phyloP scores from a whole-genome alignment of 495 filamentous ascomycete species.

The Cryomyces antarcticus region DNA sequence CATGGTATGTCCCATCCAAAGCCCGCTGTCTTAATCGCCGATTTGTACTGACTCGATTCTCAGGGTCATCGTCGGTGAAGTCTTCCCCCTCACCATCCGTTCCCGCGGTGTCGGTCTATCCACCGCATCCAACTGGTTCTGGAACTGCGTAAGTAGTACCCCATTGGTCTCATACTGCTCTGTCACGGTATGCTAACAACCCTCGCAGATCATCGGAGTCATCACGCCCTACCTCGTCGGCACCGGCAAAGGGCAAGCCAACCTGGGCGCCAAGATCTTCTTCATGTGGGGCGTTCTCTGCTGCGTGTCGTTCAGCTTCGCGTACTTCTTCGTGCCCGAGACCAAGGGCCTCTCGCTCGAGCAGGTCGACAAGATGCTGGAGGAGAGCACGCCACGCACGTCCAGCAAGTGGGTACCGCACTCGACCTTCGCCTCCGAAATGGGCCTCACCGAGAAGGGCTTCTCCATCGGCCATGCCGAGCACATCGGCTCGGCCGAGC shows the following conservation, averaged over 20 bases:
- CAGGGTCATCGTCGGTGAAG: conserved; percentile 59
- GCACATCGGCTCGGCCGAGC: too few species aligned
- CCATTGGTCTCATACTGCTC: neutral
- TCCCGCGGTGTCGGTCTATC: conserved; percentile 62
- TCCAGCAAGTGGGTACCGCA: conserved; percentile 52
- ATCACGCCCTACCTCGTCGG: conserved; percentile 69
- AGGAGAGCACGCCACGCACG: conserved; percentile 53
- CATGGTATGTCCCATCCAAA: conserved; percentile 25
- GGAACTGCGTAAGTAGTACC: conserved; percentile 29
- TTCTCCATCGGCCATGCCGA: too few species aligned
- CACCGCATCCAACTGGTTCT: conserved; percentile 76
- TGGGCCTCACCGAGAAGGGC: neutral
- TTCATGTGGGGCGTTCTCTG: conserved; percentile 25
- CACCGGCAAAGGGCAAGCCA: conserved; percentile 26
- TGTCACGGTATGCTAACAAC: neutral
- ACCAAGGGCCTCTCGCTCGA: conserved; percentile 47
- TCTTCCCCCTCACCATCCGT: conserved; percentile 70
- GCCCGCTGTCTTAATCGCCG: too few species aligned
- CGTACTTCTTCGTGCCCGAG: conserved; percentile 34
- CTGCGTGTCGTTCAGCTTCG: conserved; percentile 37
- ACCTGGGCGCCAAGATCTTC: conserved; percentile 55
- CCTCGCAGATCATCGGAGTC: conserved; percentile 32
- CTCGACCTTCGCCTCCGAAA: conserved; percentile 37
- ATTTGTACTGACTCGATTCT: too few species aligned
- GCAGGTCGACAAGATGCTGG: conserved; percentile 80